These are phyloP conservation scores for Akanthomyces lecanii DNA, from an alignment of 2,329 filamentous ascomycete species.

Conservation along the genomic window DNA sequence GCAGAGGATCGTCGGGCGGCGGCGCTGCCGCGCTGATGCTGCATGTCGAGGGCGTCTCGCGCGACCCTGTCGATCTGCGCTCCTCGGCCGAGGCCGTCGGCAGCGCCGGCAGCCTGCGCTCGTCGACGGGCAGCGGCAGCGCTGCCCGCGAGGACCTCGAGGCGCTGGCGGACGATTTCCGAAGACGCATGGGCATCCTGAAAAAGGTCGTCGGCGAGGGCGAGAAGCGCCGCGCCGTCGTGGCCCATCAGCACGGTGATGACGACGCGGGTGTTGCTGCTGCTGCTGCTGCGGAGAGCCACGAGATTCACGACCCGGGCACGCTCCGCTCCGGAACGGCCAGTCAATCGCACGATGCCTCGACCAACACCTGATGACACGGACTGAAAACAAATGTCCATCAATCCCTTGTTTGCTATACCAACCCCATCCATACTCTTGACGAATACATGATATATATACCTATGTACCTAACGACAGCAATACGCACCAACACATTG, in stretches of 20 bases:
- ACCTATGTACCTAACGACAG: background rate
- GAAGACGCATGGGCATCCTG: constrained; percentile 52
- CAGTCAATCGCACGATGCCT: constrained; percentile 2
- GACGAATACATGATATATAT: background rate
- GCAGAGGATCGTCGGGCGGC: constrained; percentile 33
- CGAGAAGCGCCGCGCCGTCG: constrained; percentile 36
- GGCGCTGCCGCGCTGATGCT: constrained; percentile 31
- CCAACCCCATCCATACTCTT: too few relatives aligned
- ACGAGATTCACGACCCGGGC: constrained; percentile 7
- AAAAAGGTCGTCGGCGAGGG: constrained; percentile 51
- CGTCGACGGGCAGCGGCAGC: constrained; percentile 29
- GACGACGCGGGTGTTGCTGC: too few relatives aligned
- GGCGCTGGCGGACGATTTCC: constrained; percentile 52
- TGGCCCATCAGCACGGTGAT: background rate
- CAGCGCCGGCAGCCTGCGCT: constrained; percentile 22
- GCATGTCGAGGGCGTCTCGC: constrained; percentile 35
- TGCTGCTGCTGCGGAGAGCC: background rate
- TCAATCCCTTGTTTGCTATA: background rate
- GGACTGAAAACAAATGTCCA: background rate
- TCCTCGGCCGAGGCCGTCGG: constrained; percentile 17
- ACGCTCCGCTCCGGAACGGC: constrained; percentile 1
- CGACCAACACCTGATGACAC: background rate
- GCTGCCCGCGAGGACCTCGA: constrained; percentile 45
- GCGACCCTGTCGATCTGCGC: constrained; percentile 31
- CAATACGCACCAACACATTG: background rate